phyloP scores from a whole-genome alignment of 1,139 yeast genomes.

The Taiozyma sp. region DNA sequence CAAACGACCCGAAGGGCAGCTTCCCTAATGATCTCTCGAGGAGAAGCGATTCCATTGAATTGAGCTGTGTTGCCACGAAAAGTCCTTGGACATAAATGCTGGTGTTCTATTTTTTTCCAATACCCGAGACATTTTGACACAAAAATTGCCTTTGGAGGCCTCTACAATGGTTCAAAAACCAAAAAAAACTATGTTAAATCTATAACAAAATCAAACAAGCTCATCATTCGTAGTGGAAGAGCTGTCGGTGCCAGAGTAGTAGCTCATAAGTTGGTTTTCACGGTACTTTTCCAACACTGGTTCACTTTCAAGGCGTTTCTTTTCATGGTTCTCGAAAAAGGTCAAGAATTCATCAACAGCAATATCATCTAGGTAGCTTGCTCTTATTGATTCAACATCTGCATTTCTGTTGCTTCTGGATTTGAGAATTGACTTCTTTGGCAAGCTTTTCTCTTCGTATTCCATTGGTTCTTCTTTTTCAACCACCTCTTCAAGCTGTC shows the following conservation, averaged over 20 bases:
- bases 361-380: constrained; percentile 27
- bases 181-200: neutral
- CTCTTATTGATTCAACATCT: constrained; percentile 27
- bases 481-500: neutral
- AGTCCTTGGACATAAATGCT: neutral
- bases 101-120: neutral
- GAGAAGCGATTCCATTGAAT: constrained; percentile 13
- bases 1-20: constrained; percentile 8
- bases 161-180: neutral
- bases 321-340: constrained; percentile 28
- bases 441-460: neutral
- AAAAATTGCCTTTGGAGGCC: neutral
- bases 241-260: constrained; percentile 17
- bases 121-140: neutral
- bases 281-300: constrained; percentile 25
- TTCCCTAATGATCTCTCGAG: constrained; percentile 15
- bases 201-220: neutral
- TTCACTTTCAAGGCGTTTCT: constrained; percentile 25
- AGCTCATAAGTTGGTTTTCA: constrained; percentile 27
- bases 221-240: neutral
- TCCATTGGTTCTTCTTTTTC: neutral
- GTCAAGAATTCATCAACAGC: constrained; percentile 28
- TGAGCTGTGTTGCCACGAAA: neutral
- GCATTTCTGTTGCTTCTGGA: constrained; percentile 26
- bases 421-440: constrained; percentile 26